Evolutionary conservation across 768 basidiomycete genomes (phyloP).

Genomic region (Amanita muscaria): DNA sequence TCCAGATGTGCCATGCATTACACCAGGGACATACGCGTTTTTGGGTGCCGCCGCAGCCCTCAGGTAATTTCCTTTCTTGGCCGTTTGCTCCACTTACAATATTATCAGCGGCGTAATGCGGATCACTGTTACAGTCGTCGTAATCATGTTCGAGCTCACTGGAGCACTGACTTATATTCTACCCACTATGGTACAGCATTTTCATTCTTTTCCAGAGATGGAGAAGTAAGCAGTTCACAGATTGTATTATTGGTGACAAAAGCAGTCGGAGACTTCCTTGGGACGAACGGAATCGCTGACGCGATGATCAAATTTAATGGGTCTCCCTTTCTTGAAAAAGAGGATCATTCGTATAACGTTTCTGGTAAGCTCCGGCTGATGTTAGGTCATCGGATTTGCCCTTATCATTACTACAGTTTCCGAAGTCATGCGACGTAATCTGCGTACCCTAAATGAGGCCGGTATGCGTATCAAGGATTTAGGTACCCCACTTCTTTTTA

Average conservation of each 20-base stretch:
- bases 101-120: slow-evolving; percentile 81
- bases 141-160: slow-evolving; percentile 98
- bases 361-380: slow-evolving; percentile 48
- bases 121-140: slow-evolving; percentile 95
- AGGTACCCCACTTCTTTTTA: slow-evolving; percentile 39
- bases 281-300: slow-evolving; percentile 91
- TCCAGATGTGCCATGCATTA: slow-evolving; percentile 93
- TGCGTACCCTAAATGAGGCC: slow-evolving; percentile 61
- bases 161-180: slow-evolving; percentile 95
- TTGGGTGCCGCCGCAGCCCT: slow-evolving; percentile 94
- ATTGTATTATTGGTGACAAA: slow-evolving; percentile 95
- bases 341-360: slow-evolving; percentile 87
- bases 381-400: background rate
- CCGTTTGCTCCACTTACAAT: background rate
- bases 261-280: slow-evolving; percentile 91
- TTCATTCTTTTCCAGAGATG: background rate
- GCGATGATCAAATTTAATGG: slow-evolving; percentile 97
- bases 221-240: slow-evolving; percentile 29
- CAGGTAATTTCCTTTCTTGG: slow-evolving; percentile 38
- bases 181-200: slow-evolving; percentile 83
- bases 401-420: slow-evolving; percentile 45
- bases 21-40: slow-evolving; percentile 96
- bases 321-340: slow-evolving; percentile 93
- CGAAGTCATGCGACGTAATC: slow-evolving; percentile 79
- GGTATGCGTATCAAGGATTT: slow-evolving; percentile 75